These are phyloP conservation scores for Oryza officinalis DNA, from an alignment of 176 grass and related monocot species.

Conservation along the genomic window DNA sequence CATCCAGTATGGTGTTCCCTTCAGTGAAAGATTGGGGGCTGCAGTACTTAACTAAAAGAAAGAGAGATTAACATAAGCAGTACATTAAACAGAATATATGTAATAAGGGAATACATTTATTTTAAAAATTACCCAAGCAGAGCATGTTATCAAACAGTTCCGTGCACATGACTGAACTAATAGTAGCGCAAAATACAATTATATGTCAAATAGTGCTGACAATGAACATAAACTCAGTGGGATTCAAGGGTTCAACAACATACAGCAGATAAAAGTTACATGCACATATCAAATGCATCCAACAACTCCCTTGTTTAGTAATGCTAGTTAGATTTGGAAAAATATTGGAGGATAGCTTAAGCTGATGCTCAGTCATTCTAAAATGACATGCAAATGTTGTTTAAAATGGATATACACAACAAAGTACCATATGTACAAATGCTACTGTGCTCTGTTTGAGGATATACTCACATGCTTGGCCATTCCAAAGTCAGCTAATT, in stretches of 20 bases:
- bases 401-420: constrained; percentile 11
- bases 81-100: constrained; percentile 4
- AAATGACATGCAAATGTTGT: neutral
- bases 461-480: constrained; percentile 78
- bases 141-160: constrained; percentile 20
- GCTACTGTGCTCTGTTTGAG: constrained; percentile 12
- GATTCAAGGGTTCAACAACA: constrained; percentile 1
- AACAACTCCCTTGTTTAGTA: neutral
- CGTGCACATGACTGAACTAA: neutral
- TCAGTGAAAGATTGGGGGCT: constrained; percentile 76
- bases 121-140: neutral
- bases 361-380: constrained; percentile 9
- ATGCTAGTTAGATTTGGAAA: neutral
- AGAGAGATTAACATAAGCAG: constrained; percentile 32
- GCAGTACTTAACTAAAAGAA: constrained; percentile 71
- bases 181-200: neutral
- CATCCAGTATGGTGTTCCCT: constrained; percentile 98
- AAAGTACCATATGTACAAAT: constrained; percentile 22
- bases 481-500: constrained; percentile 98
- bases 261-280: constrained; percentile 12
- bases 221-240: constrained; percentile 11
- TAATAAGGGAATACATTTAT: neutral
- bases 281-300: neutral
- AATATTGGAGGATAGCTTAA: neutral
- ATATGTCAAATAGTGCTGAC: neutral